Percentiles rank a stretch among this genome's conserved stretches.
Evolutionary conservation across 805 yeast genomes (phyloP).

Genomic region (Yamadazyma tumulicola): DNA sequence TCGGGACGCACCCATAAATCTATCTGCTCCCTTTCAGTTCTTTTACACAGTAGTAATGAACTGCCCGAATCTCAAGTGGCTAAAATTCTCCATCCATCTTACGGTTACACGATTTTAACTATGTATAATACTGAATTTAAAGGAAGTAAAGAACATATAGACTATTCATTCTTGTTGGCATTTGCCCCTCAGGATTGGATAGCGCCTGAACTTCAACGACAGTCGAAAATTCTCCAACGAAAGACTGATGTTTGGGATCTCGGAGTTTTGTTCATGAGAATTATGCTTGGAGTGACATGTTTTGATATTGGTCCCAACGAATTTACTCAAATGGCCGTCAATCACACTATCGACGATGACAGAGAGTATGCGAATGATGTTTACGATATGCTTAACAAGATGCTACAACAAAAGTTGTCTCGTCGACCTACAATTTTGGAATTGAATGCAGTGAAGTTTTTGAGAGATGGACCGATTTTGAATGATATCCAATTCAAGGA

Average conservation of each 20-base stretch:
- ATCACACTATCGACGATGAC: conserved; percentile 48
- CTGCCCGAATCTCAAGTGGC: conserved; percentile 35
- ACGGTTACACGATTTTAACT: conserved; percentile 28
- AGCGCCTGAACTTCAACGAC: conserved; percentile 68
- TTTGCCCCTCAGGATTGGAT: conserved; percentile 50
- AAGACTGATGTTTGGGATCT: conserved; percentile 93
- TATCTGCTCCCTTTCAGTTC: conserved; percentile 55
- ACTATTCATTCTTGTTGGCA: conserved; percentile 6
- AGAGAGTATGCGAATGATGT: conserved; percentile 64
- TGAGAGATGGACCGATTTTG: conserved; percentile 61
- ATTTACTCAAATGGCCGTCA: conserved; percentile 23
- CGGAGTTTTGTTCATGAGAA: conserved; percentile 63
- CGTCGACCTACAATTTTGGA: conserved; percentile 83
- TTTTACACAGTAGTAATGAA: conserved; percentile 18
- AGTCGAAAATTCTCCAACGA: conserved; percentile 50
- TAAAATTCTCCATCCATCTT: conserved; percentile 59
- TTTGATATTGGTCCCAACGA: conserved; percentile 45
- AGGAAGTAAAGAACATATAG: conserved; percentile 14
- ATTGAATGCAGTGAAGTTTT: conserved; percentile 74
- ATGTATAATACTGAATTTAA: conserved; percentile 20
- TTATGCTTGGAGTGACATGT: conserved; percentile 49
- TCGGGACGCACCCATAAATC: conserved; percentile 76
- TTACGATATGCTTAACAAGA: conserved; percentile 59
- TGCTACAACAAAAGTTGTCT: conserved; percentile 62
- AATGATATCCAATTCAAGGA: conserved; percentile 8